phyloP scores from a whole-genome alignment of 2,329 filamentous ascomycete species.

The Fusarium papillatum region DNA sequence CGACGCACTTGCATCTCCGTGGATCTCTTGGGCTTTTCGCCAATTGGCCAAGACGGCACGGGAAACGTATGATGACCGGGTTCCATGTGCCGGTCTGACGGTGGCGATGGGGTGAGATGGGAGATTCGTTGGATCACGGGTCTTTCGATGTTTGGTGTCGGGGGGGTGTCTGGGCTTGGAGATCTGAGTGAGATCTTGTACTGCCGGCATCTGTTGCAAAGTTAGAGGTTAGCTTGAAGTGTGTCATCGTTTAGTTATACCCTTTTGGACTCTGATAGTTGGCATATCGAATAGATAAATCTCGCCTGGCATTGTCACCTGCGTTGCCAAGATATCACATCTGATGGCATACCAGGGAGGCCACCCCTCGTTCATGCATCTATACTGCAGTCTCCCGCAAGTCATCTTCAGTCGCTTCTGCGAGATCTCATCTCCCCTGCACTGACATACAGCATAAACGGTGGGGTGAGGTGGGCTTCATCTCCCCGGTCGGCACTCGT shows the following conservation, averaged over 20 bases:
- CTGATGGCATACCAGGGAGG: background rate
- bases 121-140: background rate
- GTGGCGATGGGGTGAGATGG: background rate
- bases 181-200: background rate
- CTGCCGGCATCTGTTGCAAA: background rate
- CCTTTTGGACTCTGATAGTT: background rate
- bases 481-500: background rate
- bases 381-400: background rate
- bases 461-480: background rate
- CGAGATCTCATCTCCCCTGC: background rate
- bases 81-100: background rate
- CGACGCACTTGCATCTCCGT: background rate
- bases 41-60: background rate
- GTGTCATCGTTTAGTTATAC: background rate
- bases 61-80: background rate
- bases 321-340: background rate
- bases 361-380: background rate
- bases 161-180: background rate
- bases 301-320: background rate
- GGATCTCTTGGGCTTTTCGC: background rate
- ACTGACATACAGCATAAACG: background rate
- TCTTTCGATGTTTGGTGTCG: background rate
- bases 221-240: background rate
- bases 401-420: no score
- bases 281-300: background rate